These are phyloP conservation scores for Scheffersomyces lignosus DNA, from an alignment of 805 yeast genomes.

Conservation along the genomic window DNA sequence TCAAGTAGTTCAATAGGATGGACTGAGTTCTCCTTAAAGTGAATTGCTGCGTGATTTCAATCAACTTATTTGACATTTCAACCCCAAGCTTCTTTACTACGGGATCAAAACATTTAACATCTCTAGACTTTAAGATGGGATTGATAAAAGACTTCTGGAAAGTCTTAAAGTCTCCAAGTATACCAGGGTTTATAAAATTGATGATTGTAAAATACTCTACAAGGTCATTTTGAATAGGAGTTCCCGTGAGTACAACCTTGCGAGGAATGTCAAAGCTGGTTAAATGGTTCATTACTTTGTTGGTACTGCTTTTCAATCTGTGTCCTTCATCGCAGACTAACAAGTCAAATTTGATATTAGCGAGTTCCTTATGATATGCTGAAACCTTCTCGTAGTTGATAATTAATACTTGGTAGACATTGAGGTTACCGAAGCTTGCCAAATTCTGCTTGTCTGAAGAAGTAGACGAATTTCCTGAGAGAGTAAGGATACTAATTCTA, in stretches of 20 bases:
- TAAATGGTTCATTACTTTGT: conserved; percentile 68
- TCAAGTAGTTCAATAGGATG: conserved; percentile 56
- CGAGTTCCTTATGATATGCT: conserved; percentile 51
- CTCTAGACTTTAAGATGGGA: conserved; percentile 76
- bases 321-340: conserved; percentile 96
- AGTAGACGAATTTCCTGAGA: conserved; percentile 49
- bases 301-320: conserved; percentile 71
- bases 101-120: conserved; percentile 51
- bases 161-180: conserved; percentile 60
- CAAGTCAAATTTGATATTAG: conserved; percentile 55
- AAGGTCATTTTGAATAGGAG: conserved; percentile 92
- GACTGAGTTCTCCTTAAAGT: conserved; percentile 71
- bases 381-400: conserved; percentile 85
- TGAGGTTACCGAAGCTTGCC: conserved; percentile 61
- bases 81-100: conserved; percentile 56
- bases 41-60: conserved; percentile 62
- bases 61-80: conserved; percentile 60
- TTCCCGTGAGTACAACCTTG: conserved; percentile 76
- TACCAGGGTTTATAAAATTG: conserved; percentile 82
- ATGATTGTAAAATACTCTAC: conserved; percentile 77
- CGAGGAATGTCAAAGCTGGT: conserved; percentile 52
- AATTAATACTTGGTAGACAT: conserved; percentile 78
- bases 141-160: conserved; percentile 62
- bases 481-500: conserved; percentile 63
- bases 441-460: conserved; percentile 57